Percentiles rank a stretch among this genome's conserved stretches.
Evolutionary conservation across 2,329 filamentous ascomycete genomes (phyloP).

Genomic region (Fusarium redolens): DNA sequence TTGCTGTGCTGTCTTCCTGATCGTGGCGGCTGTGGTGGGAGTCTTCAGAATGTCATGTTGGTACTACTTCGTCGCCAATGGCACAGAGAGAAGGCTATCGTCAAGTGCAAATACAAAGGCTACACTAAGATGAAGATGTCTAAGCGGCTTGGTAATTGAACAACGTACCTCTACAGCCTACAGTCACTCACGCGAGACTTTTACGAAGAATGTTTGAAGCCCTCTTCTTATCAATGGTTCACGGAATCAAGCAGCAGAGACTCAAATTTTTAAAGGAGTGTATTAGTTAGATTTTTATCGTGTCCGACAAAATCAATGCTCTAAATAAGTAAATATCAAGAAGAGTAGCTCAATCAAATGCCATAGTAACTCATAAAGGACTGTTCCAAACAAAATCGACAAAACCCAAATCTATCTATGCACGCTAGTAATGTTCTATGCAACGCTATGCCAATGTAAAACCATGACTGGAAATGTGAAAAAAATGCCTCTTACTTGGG

Average conservation of each 20-base stretch:
- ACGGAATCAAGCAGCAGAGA: neutral
- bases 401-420: conserved; percentile 5
- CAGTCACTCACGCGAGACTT: neutral
- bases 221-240: neutral
- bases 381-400: conserved; percentile 5
- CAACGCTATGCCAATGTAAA: conserved; percentile 8
- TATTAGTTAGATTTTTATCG: conserved; percentile 34
- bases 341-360: conserved; percentile 16
- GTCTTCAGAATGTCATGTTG: neutral
- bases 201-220: neutral
- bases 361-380: conserved; percentile 5
- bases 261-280: conserved; percentile 11
- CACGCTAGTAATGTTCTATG: conserved; percentile 3
- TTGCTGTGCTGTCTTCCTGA: too few relatives aligned
- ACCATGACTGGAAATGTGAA: neutral
- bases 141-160: rapidly evolving
- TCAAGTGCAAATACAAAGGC: neutral
- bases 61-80: neutral
- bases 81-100: neutral
- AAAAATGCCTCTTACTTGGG: conserved; percentile 25
- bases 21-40: neutral
- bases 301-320: conserved; percentile 26
- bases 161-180: neutral
- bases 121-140: rapidly evolving
- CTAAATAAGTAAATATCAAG: conserved; percentile 13